Evolutionary conservation across 2,329 filamentous ascomycete genomes (phyloP).

Genomic region (Fusarium hostae): DNA sequence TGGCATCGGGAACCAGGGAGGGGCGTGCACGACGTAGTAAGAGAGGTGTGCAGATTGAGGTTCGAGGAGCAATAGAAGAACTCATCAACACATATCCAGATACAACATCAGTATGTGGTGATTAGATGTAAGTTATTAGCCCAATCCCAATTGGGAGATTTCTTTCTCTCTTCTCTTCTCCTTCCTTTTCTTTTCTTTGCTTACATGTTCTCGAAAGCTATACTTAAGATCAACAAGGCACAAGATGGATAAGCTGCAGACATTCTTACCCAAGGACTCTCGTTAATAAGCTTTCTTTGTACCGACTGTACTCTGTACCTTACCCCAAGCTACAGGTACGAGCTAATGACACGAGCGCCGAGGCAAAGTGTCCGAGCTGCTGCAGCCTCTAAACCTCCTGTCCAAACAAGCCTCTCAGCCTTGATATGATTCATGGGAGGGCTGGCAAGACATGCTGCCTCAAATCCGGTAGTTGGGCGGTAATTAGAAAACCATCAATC

Average conservation of each 20-base stretch:
- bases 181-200: background rate
- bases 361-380: slow-evolving; percentile 23
- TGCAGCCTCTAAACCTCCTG: background rate
- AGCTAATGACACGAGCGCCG: slow-evolving; percentile 15
- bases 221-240: slow-evolving; percentile 1
- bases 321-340: slow-evolving; percentile 21
- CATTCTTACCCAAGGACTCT: background rate
- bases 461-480: slow-evolving; percentile 33
- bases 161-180: background rate
- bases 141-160: background rate
- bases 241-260: background rate
- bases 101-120: background rate
- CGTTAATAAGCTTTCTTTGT: slow-evolving; percentile 22
- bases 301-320: slow-evolving; percentile 4
- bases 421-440: slow-evolving; percentile 13
- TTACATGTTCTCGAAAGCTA: background rate
- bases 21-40: slow-evolving; percentile 22
- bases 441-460: slow-evolving; percentile 24
- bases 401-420: slow-evolving; percentile 20
- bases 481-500: slow-evolving; percentile 36
- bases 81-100: slow-evolving; percentile 6
- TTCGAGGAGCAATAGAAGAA: slow-evolving; percentile 5
- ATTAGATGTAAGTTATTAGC: background rate
- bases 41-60: slow-evolving; percentile 3
- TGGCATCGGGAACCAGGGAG: slow-evolving; percentile 38